Evolutionary conservation across 495 filamentous ascomycete species (phyloP), one percentile per base, ranked within the genome.

Genomic region (Choiromyces venosus): DNA sequence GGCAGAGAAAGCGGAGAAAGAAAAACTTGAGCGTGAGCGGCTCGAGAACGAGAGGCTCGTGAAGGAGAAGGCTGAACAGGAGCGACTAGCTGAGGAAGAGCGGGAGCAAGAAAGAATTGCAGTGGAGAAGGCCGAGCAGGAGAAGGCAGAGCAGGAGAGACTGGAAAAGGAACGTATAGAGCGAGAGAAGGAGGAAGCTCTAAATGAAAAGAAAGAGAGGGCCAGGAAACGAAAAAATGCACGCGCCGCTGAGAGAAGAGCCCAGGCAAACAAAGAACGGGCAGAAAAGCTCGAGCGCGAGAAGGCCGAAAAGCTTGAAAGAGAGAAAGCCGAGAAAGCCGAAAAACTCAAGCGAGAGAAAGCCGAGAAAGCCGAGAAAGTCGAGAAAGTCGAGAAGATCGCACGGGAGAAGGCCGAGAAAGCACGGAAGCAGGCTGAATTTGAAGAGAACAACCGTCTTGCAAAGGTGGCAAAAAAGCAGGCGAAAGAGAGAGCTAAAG

Each of bases 391-490:
- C 12, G 67, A 73, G 39, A 74, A 16, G 38, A 16, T 21, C 25
- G 69, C 68, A 3, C 52, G 56, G 37, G 67, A 67, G 36, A 76
- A 70, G 35, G 72, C 68, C 1, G 69, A 71, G 25, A 69, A 77
- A 42, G 75, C 67, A 56, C 72, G 72, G 56, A 73, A 40, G 36
- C 69, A 64, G 21, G 29, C 37, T 29, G 46, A 65, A 14, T 67
- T 52, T 16, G 75, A 76, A 52, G 74, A 76, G 66, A 70, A 73
- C 12, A 67, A 65, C 3, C 75, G 25, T 33, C 25, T 61, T 33
- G 70, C 29, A 77, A 77, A 67, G 42, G 69, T 18, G 56, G 33
- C 10, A 67, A 77, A 64, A 77, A 69, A 69, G 10, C 68, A 77
- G 65, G 65, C 39, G 19, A 70, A 65, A 9, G 69, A 77, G 16